Percentiles rank a stretch among this genome's conserved stretches.
These are phyloP conservation scores for Oryza glumipatula DNA, from an alignment of 176 grass and related monocot genomes.

Conservation along the genomic window DNA sequence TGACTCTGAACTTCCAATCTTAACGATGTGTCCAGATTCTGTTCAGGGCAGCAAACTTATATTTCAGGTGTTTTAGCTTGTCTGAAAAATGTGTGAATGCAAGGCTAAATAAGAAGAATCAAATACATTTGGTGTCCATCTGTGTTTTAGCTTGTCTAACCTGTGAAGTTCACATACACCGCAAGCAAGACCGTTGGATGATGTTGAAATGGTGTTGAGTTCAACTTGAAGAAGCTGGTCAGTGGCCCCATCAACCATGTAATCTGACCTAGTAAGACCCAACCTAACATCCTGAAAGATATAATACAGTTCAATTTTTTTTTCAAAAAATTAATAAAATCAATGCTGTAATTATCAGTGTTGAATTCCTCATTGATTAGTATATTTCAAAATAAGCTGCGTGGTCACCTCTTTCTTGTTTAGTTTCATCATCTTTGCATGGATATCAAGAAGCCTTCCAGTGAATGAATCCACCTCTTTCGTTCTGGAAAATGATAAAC, in stretches of 20 bases:
- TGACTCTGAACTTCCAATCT: neutral
- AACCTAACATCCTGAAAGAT: conserved; percentile 38
- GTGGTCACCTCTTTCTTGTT: conserved; percentile 55
- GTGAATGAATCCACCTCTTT: conserved; percentile 56
- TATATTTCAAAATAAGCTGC: neutral
- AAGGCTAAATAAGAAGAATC: neutral
- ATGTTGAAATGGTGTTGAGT: conserved; percentile 73
- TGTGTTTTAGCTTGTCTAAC: conserved; percentile 21
- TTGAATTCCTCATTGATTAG: neutral
- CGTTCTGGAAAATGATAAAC: conserved; percentile 43
- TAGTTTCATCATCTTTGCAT: conserved; percentile 53
- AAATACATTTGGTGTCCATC: neutral
- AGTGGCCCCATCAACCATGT: conserved; percentile 64
- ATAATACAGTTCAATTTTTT: neutral
- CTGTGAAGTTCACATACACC: conserved; percentile 66
- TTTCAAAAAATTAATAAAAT: neutral
- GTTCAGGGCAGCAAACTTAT: neutral
- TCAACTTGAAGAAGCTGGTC: conserved; percentile 66
- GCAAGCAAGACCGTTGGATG: conserved; percentile 63
- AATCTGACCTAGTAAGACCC: conserved; percentile 68
- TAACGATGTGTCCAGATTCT: neutral
- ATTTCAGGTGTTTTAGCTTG: neutral
- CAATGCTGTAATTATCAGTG: neutral
- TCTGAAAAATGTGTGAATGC: neutral
- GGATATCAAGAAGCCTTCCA: conserved; percentile 63